Evolutionary conservation across 1,139 yeast species (phyloP), one percentile per base, ranked within the genome.

Genomic region (Saccharomyces hybrid): DNA sequence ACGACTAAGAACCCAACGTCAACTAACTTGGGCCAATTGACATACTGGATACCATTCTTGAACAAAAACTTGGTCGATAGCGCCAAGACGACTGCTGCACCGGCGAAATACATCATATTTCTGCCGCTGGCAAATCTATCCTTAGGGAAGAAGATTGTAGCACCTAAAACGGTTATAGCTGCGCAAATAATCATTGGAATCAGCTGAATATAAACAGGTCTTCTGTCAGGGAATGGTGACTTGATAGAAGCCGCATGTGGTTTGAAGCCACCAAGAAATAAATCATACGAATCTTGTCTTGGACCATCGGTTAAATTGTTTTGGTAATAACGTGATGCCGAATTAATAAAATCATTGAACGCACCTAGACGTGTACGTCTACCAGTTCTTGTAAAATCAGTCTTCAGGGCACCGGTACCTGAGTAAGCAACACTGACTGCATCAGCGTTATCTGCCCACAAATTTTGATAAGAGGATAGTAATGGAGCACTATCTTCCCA

Each of bases 381-480:
- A 57, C 99, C 99, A 3, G 96, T 85, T 69, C 99, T 80, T 1
- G 99, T 95, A 71, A 87, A 93, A 69, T 93, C 99, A 0, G 97
- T 91, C 74, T 93, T 95, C 67, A 93, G 79, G 3, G 99, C 99
- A 46, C 98, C 96, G 3, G 99, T 95, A 48, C 99, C 98, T 3
- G 97, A 89, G 71, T 93, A 93, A 2, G 97, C 84, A 59, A 79
- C 77, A 52, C 96, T 86, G 23, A 93, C 97, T 14, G 88, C 91
- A 71, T 93, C 96, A 4, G 99, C 99, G 70, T 93, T 93, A 71
- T 93, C 99, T 23, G 98, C 98, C 99, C 99, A 93, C 60, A 90
- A 80, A 69, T 83, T 85, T 71, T 90, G 90, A 76, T 90, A 91
- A 54, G 83, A 75, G 53, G 77, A 73, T 64, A 87, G 79, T 67